phyloP scores from a whole-genome alignment of 495 filamentous ascomycete genomes.

The Glonium stellatum region DNA sequence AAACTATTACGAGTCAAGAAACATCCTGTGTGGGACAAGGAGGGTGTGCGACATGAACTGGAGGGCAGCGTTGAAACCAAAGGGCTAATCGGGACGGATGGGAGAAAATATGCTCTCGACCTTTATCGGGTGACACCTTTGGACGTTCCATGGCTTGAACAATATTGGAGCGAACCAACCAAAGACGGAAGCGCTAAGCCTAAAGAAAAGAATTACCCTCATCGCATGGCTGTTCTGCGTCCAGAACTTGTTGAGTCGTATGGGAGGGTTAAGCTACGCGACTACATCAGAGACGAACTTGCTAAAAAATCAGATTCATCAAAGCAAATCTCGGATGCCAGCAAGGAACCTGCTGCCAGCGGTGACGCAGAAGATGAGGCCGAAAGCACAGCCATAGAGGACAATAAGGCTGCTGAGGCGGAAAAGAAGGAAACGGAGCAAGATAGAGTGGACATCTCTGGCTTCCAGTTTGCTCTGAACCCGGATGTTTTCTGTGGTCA shows the following conservation, averaged over 20 bases:
- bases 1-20: conserved; percentile 82
- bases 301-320: conserved; percentile 26
- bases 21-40: conserved; percentile 97
- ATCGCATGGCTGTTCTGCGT: conserved; percentile 88
- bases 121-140: conserved; percentile 90
- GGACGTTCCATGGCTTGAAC: conserved; percentile 85
- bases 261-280: conserved; percentile 75
- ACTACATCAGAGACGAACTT: conserved; percentile 73
- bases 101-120: conserved; percentile 93
- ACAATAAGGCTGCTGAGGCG: conserved; percentile 25
- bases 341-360: conserved; percentile 7
- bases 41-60: conserved; percentile 78
- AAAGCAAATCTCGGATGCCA: conserved; percentile 13
- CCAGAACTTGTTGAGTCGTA: conserved; percentile 81
- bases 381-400: conserved; percentile 5
- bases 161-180: conserved; percentile 44
- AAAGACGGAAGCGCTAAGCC: conserved; percentile 36
- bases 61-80: conserved; percentile 98
- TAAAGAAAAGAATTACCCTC: conserved; percentile 58
- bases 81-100: conserved; percentile 93
- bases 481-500: conserved; percentile 95
- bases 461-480: conserved; percentile 83
- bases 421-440: conserved; percentile 36
- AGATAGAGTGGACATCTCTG: conserved; percentile 70
- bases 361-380: conserved; percentile 11